Percentiles rank a stretch among this genome's conserved stretches.
phyloP scores from a whole-genome alignment of 768 basidiomycete genomes.

The Termitomyces sp. region DNA sequence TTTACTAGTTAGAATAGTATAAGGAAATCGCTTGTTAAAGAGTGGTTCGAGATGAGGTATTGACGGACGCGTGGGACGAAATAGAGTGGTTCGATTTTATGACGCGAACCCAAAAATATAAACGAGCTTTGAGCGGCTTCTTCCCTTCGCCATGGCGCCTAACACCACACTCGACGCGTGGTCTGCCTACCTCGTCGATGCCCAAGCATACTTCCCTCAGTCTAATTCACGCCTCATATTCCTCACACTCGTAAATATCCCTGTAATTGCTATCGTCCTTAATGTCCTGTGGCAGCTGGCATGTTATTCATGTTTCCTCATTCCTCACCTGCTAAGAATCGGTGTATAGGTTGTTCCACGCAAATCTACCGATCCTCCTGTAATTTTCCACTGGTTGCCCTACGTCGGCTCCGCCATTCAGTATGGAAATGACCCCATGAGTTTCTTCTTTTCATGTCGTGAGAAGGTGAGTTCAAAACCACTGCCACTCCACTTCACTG shows the following conservation, averaged over 20 bases:
- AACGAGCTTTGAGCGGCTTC: not conserved
- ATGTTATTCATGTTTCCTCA: conserved; percentile 23
- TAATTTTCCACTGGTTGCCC: conserved; percentile 93
- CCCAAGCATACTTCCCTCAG: conserved; percentile 36
- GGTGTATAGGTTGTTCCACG: conserved; percentile 58
- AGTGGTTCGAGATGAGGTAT: not conserved
- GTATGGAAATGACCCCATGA: conserved; percentile 92
- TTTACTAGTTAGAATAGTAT: too few relatives aligned
- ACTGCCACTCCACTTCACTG: not conserved
- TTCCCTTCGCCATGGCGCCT: conserved; percentile 32
- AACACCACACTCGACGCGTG: conserved; percentile 43
- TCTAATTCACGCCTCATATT: conserved; percentile 35
- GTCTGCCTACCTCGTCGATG: conserved; percentile 40
- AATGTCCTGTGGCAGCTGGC: conserved; percentile 84
- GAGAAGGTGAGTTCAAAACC: conserved; percentile 56
- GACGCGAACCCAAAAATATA: conserved; percentile 7
- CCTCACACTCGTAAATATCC: conserved; percentile 60
- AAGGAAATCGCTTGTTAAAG: too few relatives aligned
- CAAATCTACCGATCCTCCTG: conserved; percentile 73
- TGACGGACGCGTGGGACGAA: conserved; percentile 11
- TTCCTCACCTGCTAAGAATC: not conserved
- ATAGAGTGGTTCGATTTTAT: conserved; percentile 13
- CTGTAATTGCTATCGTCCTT: conserved; percentile 62
- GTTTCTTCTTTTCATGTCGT: conserved; percentile 76
- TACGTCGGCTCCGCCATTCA: conserved; percentile 83